These are phyloP conservation scores for Exutisphaerella laricina DNA, from an alignment of 2,329 filamentous ascomycete species.

Conservation along the genomic window DNA sequence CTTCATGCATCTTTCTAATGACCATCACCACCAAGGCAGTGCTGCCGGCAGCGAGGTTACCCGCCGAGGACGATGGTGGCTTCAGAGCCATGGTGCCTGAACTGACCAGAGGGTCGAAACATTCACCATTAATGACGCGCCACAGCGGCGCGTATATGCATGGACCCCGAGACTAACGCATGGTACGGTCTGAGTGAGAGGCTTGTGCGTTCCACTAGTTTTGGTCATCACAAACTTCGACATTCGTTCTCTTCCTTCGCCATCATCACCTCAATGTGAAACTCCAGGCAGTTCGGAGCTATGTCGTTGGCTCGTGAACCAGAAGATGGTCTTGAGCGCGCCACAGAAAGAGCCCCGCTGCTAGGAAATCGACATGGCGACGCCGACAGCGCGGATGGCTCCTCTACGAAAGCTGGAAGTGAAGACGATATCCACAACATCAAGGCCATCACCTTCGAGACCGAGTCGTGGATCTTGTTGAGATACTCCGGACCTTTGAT, in stretches of 20 bases:
- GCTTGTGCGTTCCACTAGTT: neutral
- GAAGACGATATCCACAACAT: neutral
- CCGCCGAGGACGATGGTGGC: no score
- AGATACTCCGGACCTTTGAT: constrained; percentile 47
- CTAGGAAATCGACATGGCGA: neutral
- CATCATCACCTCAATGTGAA: neutral
- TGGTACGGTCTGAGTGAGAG: neutral
- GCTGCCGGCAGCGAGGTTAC: no score
- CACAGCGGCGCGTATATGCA: neutral
- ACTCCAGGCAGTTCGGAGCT: neutral
- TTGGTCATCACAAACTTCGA: neutral
- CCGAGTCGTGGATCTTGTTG: constrained; percentile 28
- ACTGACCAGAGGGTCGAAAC: no score
- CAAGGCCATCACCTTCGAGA: constrained; percentile 7
- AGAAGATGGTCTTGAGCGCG: neutral
- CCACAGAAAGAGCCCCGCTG: constrained; percentile 2
- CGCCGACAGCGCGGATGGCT: neutral
- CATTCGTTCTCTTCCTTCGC: neutral
- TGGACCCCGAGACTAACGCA: neutral
- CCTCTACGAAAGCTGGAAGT: neutral
- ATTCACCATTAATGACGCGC: no score
- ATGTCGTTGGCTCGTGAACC: neutral
- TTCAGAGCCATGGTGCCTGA: no score
- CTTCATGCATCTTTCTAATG: no score
- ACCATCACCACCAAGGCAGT: no score